Percentiles rank a stretch among this genome's conserved stretches.
These are phyloP conservation scores for Thielaviopsis ethacetica DNA, from an alignment of 2,329 filamentous ascomycete species.

Conservation along the genomic window DNA sequence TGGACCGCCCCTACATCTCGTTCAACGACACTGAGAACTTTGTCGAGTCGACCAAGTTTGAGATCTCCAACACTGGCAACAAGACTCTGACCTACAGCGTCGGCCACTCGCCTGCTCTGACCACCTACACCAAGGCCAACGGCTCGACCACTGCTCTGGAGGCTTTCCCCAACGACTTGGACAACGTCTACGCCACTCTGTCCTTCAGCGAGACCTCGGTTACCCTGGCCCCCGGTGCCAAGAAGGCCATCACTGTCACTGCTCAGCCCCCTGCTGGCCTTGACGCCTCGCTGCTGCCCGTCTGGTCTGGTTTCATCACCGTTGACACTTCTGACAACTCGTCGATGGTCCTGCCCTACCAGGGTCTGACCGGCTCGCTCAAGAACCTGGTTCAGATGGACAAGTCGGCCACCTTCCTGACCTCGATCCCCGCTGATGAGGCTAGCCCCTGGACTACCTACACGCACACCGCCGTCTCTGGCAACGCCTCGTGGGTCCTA, in stretches of 20 bases:
- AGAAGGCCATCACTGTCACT: slow-evolving; percentile 17
- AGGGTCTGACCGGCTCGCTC: slow-evolving; percentile 20
- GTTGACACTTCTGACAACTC: slow-evolving; percentile 23
- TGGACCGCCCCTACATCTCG: slow-evolving; percentile 39
- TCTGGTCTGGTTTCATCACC: slow-evolving; percentile 28
- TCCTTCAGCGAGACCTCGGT: slow-evolving; percentile 26
- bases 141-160: slow-evolving; percentile 21
- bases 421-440: slow-evolving; percentile 18
- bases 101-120: slow-evolving; percentile 31
- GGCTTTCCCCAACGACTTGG: slow-evolving; percentile 29
- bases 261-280: slow-evolving; percentile 19
- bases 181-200: slow-evolving; percentile 26
- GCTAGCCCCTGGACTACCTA: slow-evolving; percentile 11
- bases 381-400: slow-evolving; percentile 22
- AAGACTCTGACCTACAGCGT: slow-evolving; percentile 34
- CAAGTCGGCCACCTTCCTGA: slow-evolving; percentile 15
- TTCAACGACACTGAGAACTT: slow-evolving; percentile 50
- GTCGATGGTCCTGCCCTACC: slow-evolving; percentile 23
- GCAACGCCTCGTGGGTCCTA: slow-evolving; percentile 18
- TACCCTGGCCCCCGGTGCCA: slow-evolving; percentile 18
- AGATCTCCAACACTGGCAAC: slow-evolving; percentile 36
- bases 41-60: slow-evolving; percentile 30
- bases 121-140: slow-evolving; percentile 34
- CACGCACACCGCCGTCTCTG: slow-evolving; percentile 18
- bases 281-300: slow-evolving; percentile 19